Conservation (phyloP, 768 basidiomycete genomes). For the Fistulinella prunicolor region DNA sequence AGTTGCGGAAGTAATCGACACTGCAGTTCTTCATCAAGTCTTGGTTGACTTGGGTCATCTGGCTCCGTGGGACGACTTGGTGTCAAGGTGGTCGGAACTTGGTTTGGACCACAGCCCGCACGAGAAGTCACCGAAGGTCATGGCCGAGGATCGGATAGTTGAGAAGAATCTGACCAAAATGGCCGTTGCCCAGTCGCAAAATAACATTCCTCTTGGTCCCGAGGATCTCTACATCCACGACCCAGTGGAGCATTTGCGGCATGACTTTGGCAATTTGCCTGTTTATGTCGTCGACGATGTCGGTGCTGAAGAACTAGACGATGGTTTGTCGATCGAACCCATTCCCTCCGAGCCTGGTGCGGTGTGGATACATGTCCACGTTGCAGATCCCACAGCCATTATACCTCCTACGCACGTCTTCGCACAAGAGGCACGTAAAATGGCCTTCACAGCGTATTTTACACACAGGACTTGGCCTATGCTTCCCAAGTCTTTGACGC, state of each 20-base stretch:
- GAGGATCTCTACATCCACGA: constrained; percentile 66
- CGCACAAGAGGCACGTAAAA: constrained; percentile 52
- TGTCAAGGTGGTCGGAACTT: constrained; percentile 39
- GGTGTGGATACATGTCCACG: constrained; percentile 85
- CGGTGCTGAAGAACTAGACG: constrained; percentile 84
- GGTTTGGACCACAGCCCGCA: constrained; percentile 22
- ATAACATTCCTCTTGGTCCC: constrained; percentile 45
- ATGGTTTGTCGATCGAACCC: constrained; percentile 84
- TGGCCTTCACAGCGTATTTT: constrained; percentile 60
- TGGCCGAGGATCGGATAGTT: constrained; percentile 31
- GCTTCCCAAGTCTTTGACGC: constrained; percentile 59
- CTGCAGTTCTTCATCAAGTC: constrained; percentile 39
- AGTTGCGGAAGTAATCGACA: constrained; percentile 31
- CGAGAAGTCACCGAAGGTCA: constrained; percentile 30
- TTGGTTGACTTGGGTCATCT: constrained; percentile 72
- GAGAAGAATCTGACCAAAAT: constrained; percentile 15
- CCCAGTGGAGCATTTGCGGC: constrained; percentile 65
- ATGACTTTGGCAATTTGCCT: constrained; percentile 78
- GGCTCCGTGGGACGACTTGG: constrained; percentile 77
- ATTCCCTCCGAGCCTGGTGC: constrained; percentile 54
- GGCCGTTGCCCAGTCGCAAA: constrained; percentile 3
- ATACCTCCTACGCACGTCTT: constrained; percentile 70
- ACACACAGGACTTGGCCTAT: constrained; percentile 63
- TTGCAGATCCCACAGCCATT: constrained; percentile 86
- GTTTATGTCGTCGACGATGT: constrained; percentile 88